phyloP scores from a whole-genome alignment of 2,329 filamentous ascomycete species.

The Exophiala lecanii-corni region DNA sequence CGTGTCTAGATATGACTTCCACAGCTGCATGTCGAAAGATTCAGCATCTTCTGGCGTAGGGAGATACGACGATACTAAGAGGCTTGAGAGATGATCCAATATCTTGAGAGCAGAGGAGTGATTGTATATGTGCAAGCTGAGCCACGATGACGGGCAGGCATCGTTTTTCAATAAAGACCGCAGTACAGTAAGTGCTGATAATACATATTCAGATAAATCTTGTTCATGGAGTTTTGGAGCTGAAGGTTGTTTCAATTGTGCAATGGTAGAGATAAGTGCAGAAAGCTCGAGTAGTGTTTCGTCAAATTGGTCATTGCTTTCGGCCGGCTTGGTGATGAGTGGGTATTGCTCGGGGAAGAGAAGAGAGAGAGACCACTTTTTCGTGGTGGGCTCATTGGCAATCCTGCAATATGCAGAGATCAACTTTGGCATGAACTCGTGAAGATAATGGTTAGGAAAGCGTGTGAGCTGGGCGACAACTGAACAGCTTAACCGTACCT shows the following conservation, averaged over 20 bases:
- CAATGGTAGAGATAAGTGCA: slow-evolving; percentile 76
- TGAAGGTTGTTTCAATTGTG: slow-evolving; percentile 69
- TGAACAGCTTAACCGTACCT: slow-evolving; percentile 88
- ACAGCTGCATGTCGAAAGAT: slow-evolving; percentile 84
- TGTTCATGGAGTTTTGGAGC: slow-evolving; percentile 55
- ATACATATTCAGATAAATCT: slow-evolving; percentile 50
- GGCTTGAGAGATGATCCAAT: slow-evolving; percentile 73
- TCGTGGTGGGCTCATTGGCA: slow-evolving; percentile 57
- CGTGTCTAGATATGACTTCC: slow-evolving; percentile 89
- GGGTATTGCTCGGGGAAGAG: slow-evolving; percentile 88
- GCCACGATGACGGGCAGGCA: slow-evolving; percentile 83
- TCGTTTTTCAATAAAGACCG: slow-evolving; percentile 85
- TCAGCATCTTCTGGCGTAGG: slow-evolving; percentile 89
- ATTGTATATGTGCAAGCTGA: slow-evolving; percentile 89
- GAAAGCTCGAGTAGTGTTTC: slow-evolving; percentile 86
- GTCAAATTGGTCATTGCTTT: slow-evolving; percentile 63
- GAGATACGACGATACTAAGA: slow-evolving; percentile 77
- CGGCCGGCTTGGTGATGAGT: slow-evolving; percentile 69
- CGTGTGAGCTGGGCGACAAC: slow-evolving; percentile 82
- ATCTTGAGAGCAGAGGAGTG: slow-evolving; percentile 85
- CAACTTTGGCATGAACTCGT: slow-evolving; percentile 85
- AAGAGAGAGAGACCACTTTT: slow-evolving; percentile 66
- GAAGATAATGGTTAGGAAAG: slow-evolving; percentile 72
- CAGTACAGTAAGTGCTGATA: slow-evolving; percentile 76
- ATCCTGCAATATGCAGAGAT: slow-evolving; percentile 83